Evolutionary conservation across 257 asterid genomes (phyloP), one percentile per base, ranked within the genome.

Genomic region (Anisodus tanguticus): DNA sequence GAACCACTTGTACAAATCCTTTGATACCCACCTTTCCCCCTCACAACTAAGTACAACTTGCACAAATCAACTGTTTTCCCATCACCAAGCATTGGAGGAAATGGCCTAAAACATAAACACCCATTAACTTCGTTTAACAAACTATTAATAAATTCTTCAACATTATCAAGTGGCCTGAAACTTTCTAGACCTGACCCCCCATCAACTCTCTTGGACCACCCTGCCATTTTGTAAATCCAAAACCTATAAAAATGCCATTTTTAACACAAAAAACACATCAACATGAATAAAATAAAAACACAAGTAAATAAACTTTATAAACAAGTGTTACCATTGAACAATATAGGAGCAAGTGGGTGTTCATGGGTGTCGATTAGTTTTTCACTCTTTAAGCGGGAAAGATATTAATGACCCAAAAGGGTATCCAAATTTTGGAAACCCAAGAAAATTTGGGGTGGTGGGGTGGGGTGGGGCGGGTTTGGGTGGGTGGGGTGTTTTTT

Each of bases 141-240:
- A 82, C 63, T 82, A 83, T 45, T 60, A 3, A 92, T 62, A 83
- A 87, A 85, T 3, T 3, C 5, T 26, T 70, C 26, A 31, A 31
- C 26, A 43, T 81, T 87, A 35, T 8, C 87, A 71, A 15, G 82
- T 82, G 81, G 8, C 22, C 62, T 82, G 84, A 35, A 67, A 87
- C 85, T 41, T 68, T 85, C 91, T 67, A 89, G 66, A 82, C 90
- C 85, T 47, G 89, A 90, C 85, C 88, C 35, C 35, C 88, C 93
- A 80, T 84, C 85, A 82, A 85, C 93, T 74, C 88, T 83, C 76
- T 88, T 87, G 88, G 85, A 84, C 89, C 93, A 87, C 47, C 97
- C 97, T 91, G 93, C 91, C 97, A 93, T 95, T 85, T 85, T 82
- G 57, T 58, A 60, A 77, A 88, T 82, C 90, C 88, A 90, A 86